Evolutionary conservation across 2,329 filamentous ascomycete genomes (phyloP), one percentile per base, ranked within the genome.

Genomic region (Penicillium brasilianum): DNA sequence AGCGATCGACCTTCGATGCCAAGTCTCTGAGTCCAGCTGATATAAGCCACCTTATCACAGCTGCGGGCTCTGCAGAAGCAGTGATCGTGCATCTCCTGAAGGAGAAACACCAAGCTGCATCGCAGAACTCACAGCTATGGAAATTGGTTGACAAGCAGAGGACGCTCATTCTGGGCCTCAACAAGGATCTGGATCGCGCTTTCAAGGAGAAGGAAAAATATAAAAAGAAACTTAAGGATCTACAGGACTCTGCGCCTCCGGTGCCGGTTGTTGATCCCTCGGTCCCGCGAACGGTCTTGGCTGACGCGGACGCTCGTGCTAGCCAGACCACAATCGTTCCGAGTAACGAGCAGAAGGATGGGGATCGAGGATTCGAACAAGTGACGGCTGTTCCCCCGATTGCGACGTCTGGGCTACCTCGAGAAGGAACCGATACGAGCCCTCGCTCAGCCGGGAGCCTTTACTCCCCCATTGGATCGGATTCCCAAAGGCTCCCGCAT

Each of bases 131-230:
- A 18, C 94, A 99, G 75, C 80, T 99, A 71, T 99, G 95, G 95
- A 89, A 93, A 54, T 81, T 99, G 50, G 93, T 99, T 53, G 94
- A 98, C 76, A 98, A 99, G 80, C 95, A 99, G 77, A 86, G 94
- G 64, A 88, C 92, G 16, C 93, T 99, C 88, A 93, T 99, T 57
- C 78, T 97, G 20, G 94, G 93, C 8, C 83, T 99, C 64, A 97
- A 98, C 73, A 96, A 95, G 76, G 95, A 99, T 74, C 82, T 99
- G 13, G 94, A 98, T 77, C 87, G 91, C 55, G 88, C 93, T 1
- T 78, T 97, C 66, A 96, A 96, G 74, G 95, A 98, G 69, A 97
- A 97, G 78, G 94, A 98, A 67, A 90, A 90, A 69, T 98, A 98
- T 74, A 88, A 91, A 70, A 93, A 90, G 76, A 97, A 95, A 77